Evolutionary conservation across 768 basidiomycete species (phyloP), one percentile per base, ranked within the genome.

Genomic region (Hortiboletus campestris): DNA sequence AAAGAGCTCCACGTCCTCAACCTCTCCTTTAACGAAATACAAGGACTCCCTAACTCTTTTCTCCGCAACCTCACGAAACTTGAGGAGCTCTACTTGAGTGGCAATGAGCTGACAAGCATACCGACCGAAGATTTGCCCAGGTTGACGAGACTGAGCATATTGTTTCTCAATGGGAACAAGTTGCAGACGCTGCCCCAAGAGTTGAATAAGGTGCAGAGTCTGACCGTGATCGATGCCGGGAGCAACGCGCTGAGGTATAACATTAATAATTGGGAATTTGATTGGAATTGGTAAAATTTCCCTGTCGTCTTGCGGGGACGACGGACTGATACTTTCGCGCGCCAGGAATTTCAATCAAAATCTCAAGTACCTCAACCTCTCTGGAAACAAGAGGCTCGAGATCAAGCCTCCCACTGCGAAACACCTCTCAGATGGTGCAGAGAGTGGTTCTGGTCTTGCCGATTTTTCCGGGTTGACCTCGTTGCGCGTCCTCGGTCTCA

Each of bases 231-330:
- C 62, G 97, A 99, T 67, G 95, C 91, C 6, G 95, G 97, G 8
- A 94, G 88, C 69, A 99, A 99, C 69, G 72, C 84, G 50, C 77
- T 99, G 72, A 92, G 90, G 80, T 98, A 98, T 73, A 99, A 98
- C 68, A 94, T 97, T 63, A 90, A 92, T 62, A 99, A 99, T 66
- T 94, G 88, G 88, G 92, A 96, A 69, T 98, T 94, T 71, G 97
- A 99, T 74, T 98, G 95, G 95, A 98, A 99, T 69, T 98, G 97
- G 96, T 96, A 60, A 46, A 84, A 22, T 20, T 28, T 1, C 25
- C 7, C 19, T 34, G 4, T 41, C 8, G 12, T 42, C 49, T 14
- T 34, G 17, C 2, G 1, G 2, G 20, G 53, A 20, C 20, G 44
- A 31, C 12, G n/a, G 41, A 47, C 55, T 56, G 40, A 62, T 7